phyloP scores from a whole-genome alignment of 169 alveolate genomes.

The Cryptosporidium baileyi region DNA sequence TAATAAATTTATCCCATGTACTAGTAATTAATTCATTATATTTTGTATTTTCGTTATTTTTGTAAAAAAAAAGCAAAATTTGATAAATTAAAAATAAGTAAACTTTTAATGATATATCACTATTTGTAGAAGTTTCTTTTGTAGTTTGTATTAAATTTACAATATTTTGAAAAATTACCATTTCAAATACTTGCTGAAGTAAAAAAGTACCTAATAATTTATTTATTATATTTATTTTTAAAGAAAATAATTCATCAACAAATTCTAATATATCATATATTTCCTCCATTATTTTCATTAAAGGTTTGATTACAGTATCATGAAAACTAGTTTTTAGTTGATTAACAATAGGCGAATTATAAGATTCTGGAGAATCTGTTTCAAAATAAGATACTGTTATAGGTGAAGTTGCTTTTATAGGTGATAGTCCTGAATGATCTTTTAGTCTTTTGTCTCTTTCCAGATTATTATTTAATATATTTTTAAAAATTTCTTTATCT shows the following conservation, averaged over 20 bases:
- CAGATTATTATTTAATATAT: background rate
- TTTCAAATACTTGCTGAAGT: conserved; percentile 20
- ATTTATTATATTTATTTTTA: background rate
- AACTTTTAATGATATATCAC: background rate
- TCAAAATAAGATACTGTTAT: conserved; percentile 37
- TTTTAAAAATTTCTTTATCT: background rate
- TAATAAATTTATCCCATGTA: conserved; percentile 28
- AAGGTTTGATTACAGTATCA: conserved; percentile 28
- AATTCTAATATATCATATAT: conserved; percentile 8
- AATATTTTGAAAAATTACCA: conserved; percentile 43
- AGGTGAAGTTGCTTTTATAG: conserved; percentile 38
- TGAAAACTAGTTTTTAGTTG: background rate
- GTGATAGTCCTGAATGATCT: background rate
- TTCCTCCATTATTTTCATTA: background rate
- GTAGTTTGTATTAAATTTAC: background rate
- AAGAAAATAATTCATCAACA: conserved; percentile 10
- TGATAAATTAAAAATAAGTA: conserved; percentile 2
- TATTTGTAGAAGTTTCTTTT: background rate
- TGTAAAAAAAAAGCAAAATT: background rate
- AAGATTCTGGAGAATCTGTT: conserved; percentile 1
- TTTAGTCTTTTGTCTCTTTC: background rate
- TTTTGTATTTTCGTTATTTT: background rate
- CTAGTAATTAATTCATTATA: background rate
- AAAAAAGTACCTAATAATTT: background rate
- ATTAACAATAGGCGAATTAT: conserved; percentile 10